Percentiles rank a stretch among this genome's conserved stretches.
phyloP scores from a whole-genome alignment of 345 rosid species.

The Ricinus communis region DNA sequence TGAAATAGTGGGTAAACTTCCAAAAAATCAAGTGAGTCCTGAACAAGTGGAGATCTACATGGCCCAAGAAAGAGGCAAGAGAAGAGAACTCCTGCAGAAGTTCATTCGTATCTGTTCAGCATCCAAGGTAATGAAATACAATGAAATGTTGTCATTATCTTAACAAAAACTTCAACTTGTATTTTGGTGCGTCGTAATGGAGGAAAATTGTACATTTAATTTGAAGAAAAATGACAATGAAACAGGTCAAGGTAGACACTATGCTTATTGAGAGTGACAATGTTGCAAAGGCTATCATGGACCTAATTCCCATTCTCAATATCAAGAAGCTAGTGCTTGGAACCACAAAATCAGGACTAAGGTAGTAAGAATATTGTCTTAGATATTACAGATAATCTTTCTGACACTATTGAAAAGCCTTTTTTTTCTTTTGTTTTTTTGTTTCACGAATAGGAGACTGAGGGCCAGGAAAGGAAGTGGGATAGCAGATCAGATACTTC shows the following conservation, averaged over 20 bases:
- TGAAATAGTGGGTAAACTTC: conserved; percentile 76
- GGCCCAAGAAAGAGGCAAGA: conserved; percentile 63
- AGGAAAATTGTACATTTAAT: background rate
- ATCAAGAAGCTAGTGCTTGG: conserved; percentile 79
- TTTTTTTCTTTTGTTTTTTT: background rate
- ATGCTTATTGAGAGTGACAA: conserved; percentile 70
- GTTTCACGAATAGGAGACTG: conserved; percentile 41
- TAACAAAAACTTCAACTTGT: too few species aligned
- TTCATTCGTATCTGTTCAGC: conserved; percentile 48
- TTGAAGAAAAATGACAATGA: background rate
- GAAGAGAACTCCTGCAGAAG: conserved; percentile 53
- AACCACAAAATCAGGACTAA: conserved; percentile 52
- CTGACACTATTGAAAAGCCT: too few species aligned
- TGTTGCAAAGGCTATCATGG: conserved; percentile 64
- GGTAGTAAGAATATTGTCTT: too few species aligned
- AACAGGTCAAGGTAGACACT: conserved; percentile 70
- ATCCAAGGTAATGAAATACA: conserved; percentile 41
- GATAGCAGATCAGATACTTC: conserved; percentile 49
- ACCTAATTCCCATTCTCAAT: conserved; percentile 70
- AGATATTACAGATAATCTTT: too few species aligned
- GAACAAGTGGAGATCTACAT: conserved; percentile 55
- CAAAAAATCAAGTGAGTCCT: conserved; percentile 56
- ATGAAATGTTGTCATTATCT: too few species aligned
- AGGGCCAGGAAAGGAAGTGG: conserved; percentile 48
- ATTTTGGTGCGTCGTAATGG: background rate